Evolutionary conservation across 2,329 filamentous ascomycete genomes (phyloP), one percentile per base, ranked within the genome.

Genomic region (Exophiala aquamarina): DNA sequence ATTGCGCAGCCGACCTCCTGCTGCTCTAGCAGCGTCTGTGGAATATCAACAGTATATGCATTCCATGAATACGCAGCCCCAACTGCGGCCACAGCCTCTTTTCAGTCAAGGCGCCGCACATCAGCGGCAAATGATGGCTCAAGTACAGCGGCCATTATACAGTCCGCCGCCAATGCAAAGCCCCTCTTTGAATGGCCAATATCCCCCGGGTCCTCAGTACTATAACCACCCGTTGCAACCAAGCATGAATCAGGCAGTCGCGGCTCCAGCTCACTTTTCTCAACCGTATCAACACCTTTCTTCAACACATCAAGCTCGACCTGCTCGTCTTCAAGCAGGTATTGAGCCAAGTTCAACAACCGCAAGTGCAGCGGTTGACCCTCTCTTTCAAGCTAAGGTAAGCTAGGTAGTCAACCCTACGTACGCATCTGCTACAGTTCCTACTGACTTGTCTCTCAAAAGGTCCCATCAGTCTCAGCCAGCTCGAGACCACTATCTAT

Each of bases 401-500:
- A 26, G 23, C 11, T 26, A 11, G 6, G 23, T 26, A n/a, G n/a
- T n/a, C n/a, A n/a, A n/a, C n/a, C n/a, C n/a, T n/a, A n/a, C n/a
- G n/a, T n/a, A n/a, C n/a, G n/a, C n/a, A n/a, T n/a, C n/a, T n/a
- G n/a, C n/a, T n/a, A n/a, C n/a, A n/a, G n/a, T n/a, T n/a, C n/a
- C n/a, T n/a, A n/a, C n/a, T n/a, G n/a, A n/a, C n/a, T n/a, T n/a
- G n/a, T n/a, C n/a, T n/a, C n/a, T n/a, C n/a, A n/a, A n/a, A 21
- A 54, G 52, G 39, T 44, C 14, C 33, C 44, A 4, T 28, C 44
- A 3, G 32, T 41, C 5, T 29, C 41, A 6, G 32, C 48, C 18
- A 21, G 15, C 13, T 29, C 49, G n/a, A 50, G 49, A n/a, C 48
- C 49, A 21, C 40, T 47, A 15, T 55, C 52, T n/a, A 50, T 52